Base-by-base conservation (phyloP, 768 basidiomycete genomes). In the Boletus insuetus region DNA sequence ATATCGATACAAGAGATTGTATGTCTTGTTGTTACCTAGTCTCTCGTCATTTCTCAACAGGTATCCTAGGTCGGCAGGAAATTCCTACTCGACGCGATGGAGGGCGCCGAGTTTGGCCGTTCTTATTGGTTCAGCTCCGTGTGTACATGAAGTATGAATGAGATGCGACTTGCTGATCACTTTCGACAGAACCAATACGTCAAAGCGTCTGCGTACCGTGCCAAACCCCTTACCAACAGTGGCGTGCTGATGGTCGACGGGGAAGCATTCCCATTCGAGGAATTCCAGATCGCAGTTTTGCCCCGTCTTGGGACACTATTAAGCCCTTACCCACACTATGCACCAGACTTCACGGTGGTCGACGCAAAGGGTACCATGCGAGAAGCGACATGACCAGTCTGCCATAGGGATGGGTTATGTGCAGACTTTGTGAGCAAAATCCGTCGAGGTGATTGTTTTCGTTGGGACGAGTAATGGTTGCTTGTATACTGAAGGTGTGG, bases 261-360 rank as follows among this genome's bases (percentile, higher is more conserved):
- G 9, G 93, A 95, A 71, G 63, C 73, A 6, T 86, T 82, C 62
- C 87, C 87, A 11, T 87, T 89, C 59, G 78, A 84, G 65, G 82
- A 85, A 63, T 93, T 82, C 65, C 80, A 89, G 60, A 83, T 94
- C 3, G 89, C 93, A 68, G 84, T 87, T 11, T 84, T 90, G 61
- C 76, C 74, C n/a, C 79, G 81, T 13, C 68, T 89, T 24, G 89
- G 80, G 20, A 86, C 82, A 0, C 66, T 89, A 29, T 70, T 91
- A 12, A 89, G 87, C 62, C 81, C 82, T 26, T 69, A 79, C 58
- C 69, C 66, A 10, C 52, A 71, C 56, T 91, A 86, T 58, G 82
- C 79, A 13, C 77, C 78, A 0, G 78, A 84, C 20, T 85, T 87
- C 46, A 52, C 54, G 17, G 62, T 71, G 39, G 55, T 59, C 20